Conservation (phyloP, 164 flowering plant genomes). For the Taxillus chinensis region DNA sequence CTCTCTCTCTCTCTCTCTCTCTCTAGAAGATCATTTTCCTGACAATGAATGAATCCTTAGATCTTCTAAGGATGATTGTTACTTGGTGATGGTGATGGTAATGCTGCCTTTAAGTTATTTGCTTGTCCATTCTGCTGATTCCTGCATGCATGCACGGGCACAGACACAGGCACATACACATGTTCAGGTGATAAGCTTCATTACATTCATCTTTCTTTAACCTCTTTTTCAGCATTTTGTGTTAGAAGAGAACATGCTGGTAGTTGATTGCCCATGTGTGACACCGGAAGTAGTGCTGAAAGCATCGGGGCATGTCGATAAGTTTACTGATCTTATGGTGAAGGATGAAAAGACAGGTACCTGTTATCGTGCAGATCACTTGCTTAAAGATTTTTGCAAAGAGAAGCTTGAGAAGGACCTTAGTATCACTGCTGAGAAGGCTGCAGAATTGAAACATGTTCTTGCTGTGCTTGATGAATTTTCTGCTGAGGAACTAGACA, state of each 20-base stretch:
- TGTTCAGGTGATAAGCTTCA: too few species aligned
- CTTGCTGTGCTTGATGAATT: slow-evolving; percentile 83
- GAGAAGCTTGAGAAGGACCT: slow-evolving; percentile 85
- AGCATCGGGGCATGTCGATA: slow-evolving; percentile 99
- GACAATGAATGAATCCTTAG: too few species aligned
- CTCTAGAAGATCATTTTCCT: too few species aligned
- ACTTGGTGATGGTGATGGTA: too few species aligned
- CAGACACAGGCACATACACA: too few species aligned
- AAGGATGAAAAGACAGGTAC: slow-evolving; percentile 92
- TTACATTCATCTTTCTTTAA: neutral
- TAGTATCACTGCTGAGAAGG: slow-evolving; percentile 49
- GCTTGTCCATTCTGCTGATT: too few species aligned
- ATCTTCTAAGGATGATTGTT: too few species aligned
- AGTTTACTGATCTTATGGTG: slow-evolving; percentile 97
- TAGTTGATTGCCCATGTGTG: slow-evolving; percentile 95
- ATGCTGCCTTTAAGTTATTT: too few species aligned
- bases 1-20: too few species aligned
- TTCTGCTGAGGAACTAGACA: slow-evolving; percentile 75
- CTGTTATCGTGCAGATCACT: slow-evolving; percentile 91
- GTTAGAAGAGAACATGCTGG: slow-evolving; percentile 90
- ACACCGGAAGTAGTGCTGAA: slow-evolving; percentile 88
- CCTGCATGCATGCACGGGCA: too few species aligned
- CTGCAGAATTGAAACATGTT: slow-evolving; percentile 60
- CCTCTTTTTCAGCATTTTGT: slow-evolving; percentile 71
- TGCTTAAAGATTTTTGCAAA: slow-evolving; percentile 88